These are phyloP conservation scores for Fusarium liriodendri DNA, from an alignment of 2,329 filamentous ascomycete genomes.

Conservation along the genomic window DNA sequence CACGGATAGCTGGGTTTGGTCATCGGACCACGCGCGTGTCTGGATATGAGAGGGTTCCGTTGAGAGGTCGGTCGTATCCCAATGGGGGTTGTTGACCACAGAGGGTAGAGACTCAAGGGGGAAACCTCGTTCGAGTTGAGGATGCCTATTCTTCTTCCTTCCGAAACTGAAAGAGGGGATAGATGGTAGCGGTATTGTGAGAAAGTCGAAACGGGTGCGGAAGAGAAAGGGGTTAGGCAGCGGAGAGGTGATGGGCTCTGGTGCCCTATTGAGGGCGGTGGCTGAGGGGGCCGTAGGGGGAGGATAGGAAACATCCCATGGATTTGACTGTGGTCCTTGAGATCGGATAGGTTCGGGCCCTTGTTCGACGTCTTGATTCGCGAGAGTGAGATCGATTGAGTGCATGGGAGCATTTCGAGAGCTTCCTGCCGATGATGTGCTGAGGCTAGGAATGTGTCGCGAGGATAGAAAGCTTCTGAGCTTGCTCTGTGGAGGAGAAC, in stretches of 20 bases:
- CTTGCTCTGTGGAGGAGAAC: constrained; percentile 35
- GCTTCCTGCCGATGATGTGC: constrained; percentile 25
- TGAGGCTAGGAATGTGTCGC: constrained; percentile 26
- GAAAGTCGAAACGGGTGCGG: constrained; percentile 47
- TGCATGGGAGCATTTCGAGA: constrained; percentile 9
- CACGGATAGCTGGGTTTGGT: constrained; percentile 9
- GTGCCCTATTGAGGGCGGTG: not conserved
- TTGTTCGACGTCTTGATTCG: constrained; percentile 20
- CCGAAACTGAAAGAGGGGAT: constrained; percentile 32
- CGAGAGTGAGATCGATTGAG: not conserved
- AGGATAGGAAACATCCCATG: constrained; percentile 2
- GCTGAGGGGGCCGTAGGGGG: not conserved
- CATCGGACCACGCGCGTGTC: constrained; percentile 46
- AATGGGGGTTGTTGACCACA: constrained; percentile 11
- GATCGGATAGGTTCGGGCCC: not conserved
- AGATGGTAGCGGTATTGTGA: constrained; percentile 31
- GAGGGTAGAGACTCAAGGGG: constrained; percentile 31
- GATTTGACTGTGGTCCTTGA: not conserved
- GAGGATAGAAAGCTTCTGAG: constrained; percentile 35
- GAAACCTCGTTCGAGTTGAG: constrained; percentile 3
- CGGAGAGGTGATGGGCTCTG: constrained; percentile 20
- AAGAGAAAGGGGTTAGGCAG: constrained; percentile 50
- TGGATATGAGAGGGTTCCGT: constrained; percentile 30
- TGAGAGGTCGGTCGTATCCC: constrained; percentile 13
- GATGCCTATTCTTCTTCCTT: constrained; percentile 15